A percentile compares a stretch with the other conserved stretches of the same genome.
Evolutionary conservation across 108 stramenopile genomes (phyloP).

Genomic region (Skeletonema potamos): DNA sequence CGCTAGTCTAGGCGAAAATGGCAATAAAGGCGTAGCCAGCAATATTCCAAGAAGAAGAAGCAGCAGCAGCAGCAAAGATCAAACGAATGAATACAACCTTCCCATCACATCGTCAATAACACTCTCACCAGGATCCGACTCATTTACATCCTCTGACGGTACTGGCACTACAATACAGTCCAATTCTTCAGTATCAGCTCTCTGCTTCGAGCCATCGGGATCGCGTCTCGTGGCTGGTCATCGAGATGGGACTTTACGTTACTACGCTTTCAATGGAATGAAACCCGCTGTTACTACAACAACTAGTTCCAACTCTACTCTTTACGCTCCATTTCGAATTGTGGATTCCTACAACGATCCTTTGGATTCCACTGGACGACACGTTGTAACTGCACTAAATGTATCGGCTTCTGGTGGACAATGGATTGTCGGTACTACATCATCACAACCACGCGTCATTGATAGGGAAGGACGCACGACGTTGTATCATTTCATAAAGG

Average conservation of each 20-base stretch:
- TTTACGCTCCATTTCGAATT: constrained; percentile 38
- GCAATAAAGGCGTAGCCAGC: neutral
- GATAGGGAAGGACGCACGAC: constrained; percentile 81
- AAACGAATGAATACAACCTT: constrained; percentile 30
- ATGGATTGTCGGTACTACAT: constrained; percentile 75
- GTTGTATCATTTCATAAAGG: constrained; percentile 73
- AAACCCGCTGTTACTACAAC: constrained; percentile 27
- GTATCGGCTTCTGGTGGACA: constrained; percentile 69
- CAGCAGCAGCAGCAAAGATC: constrained; percentile 13
- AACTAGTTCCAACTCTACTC: constrained; percentile 9
- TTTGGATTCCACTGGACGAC: constrained; percentile 42
- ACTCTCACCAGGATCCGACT: constrained; percentile 39
- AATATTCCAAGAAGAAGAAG: constrained; percentile 6
- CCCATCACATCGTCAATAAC: constrained; percentile 44
- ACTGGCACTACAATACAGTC: constrained; percentile 39
- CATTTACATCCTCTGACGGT: constrained; percentile 44
- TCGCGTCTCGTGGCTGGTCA: constrained; percentile 81
- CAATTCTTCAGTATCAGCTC: constrained; percentile 41
- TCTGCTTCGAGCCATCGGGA: constrained; percentile 83
- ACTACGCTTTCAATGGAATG: constrained; percentile 91
- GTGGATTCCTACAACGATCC: constrained; percentile 49
- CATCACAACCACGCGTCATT: constrained; percentile 78
- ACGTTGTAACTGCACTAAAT: constrained; percentile 36
- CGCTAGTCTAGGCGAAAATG: neutral
- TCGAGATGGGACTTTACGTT: constrained; percentile 62